Conservation (phyloP, 805 yeast genomes). For the Ogataea nitratoaversa region DNA sequence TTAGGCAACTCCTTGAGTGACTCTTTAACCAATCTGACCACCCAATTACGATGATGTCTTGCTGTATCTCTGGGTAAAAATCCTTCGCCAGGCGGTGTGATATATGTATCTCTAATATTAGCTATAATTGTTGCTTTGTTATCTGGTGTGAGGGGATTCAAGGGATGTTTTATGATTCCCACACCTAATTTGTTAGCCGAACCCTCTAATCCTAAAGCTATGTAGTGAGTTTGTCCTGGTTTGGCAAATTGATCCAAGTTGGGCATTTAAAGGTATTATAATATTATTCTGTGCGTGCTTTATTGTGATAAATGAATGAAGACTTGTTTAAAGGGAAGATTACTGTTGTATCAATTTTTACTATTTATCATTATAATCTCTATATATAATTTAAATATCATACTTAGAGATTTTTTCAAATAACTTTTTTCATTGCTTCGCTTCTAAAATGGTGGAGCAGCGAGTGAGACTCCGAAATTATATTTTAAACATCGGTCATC, state of each 20-base stretch:
- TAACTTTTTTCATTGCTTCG: too few species aligned
- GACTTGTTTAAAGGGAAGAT: too few species aligned
- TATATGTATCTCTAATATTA: constrained; percentile 92
- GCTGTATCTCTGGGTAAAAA: constrained; percentile 96
- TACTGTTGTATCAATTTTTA: too few species aligned
- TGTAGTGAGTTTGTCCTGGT: constrained; percentile 44
- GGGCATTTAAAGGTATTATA: constrained; percentile 8
- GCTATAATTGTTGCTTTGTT: constrained; percentile 75
- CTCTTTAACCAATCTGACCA: constrained; percentile 63
- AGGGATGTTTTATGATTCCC: constrained; percentile 76
- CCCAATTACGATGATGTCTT: constrained; percentile 94
- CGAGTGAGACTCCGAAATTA: too few species aligned
- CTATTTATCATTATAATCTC: too few species aligned
- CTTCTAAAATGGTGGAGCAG: too few species aligned
- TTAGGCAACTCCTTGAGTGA: constrained; percentile 64
- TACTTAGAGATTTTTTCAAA: too few species aligned
- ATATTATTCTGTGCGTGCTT: not conserved
- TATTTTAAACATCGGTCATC: too few species aligned
- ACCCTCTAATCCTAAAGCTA: constrained; percentile 92
- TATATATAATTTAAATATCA: too few species aligned
- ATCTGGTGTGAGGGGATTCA: constrained; percentile 49
- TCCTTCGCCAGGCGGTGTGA: constrained; percentile 98
- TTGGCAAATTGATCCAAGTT: constrained; percentile 39
- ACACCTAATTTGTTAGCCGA: constrained; percentile 96
- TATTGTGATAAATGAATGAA: too few species aligned